Base-by-base conservation (phyloP, 306 rosid genomes). In the Prunus kanzakura region DNA sequence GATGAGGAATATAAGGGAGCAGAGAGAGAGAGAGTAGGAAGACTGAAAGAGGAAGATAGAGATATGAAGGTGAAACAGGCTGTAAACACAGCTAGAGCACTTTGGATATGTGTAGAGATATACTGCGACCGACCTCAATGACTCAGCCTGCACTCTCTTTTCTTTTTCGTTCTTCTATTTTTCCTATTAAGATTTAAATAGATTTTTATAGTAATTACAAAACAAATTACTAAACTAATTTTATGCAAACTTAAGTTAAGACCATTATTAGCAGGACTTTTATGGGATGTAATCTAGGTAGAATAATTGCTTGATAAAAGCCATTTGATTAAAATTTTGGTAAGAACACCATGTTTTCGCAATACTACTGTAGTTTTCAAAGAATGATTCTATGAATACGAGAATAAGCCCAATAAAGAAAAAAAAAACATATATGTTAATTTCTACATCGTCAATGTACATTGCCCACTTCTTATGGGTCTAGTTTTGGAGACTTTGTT, bases 31-130 rank as follows among this genome's bases (percentile, higher is more conserved):
- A 65, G 54, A 32, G 18, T 27, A 15, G 7, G 64, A 11, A 27
- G 47, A 29, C 15, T 38, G 64, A 25, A 51, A n/a, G 14, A 14
- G 72, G 72, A 25, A 23, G 72, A 47, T 23, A 20, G 41, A 1
- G 72, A 71, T 8, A 38, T 12, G 82, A 63, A 35, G 69, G 62
- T 47, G 83, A 43, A 22, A 68, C 83, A 80, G 79, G 32, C 84
- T 75, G 84, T 76, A 29, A 25, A 16, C 20, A 64, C 80, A 76
- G 84, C 84, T 81, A 67, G 54, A 35, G 32, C 22, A 8, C 6
- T 64, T 30, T 19, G 41, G 13, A 58, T 11, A 3, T 25, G 52
- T 25, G 71, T 2, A 22, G 1, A 4, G 38, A 19, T 15, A 22
- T 35, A 22, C 4, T 65, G 80, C 69, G 74, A 18, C 58, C 72